phyloP scores from a whole-genome alignment of 345 rosid genomes.

The Eucalyptus grandis region DNA sequence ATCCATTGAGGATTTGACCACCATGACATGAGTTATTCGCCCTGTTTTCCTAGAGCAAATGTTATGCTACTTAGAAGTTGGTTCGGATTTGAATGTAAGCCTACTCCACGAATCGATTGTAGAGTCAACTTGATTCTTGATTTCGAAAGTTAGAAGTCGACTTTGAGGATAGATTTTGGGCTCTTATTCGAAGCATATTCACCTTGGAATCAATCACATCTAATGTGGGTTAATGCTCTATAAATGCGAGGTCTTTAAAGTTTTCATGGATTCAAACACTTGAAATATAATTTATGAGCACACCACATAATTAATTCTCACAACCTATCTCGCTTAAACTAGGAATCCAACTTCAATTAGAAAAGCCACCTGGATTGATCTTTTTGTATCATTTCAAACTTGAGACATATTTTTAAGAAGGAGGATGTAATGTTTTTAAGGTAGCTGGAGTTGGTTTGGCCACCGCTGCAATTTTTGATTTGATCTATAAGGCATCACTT shows the following conservation, averaged over 20 bases:
- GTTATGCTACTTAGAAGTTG: background rate
- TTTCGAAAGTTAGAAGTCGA: background rate
- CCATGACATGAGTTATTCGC: background rate
- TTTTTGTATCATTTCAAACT: accelerated
- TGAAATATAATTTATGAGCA: background rate
- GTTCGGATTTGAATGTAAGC: background rate
- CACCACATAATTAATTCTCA: background rate
- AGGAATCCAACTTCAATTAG: background rate
- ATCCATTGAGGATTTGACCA: background rate
- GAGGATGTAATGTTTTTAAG: constrained; percentile 56
- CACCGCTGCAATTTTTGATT: constrained; percentile 71
- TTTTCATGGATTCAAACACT: background rate
- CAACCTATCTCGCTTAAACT: accelerated
- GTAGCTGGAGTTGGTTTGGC: constrained; percentile 83
- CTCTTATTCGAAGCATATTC: background rate
- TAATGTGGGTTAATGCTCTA: background rate
- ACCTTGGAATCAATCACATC: accelerated
- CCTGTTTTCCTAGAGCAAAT: background rate
- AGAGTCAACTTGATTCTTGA: background rate
- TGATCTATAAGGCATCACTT: constrained; percentile 36
- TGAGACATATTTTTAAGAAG: background rate
- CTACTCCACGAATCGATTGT: accelerated
- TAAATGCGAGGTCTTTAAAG: background rate
- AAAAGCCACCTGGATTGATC: background rate
- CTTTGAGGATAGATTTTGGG: background rate